Base-by-base conservation (phyloP, 1,284 basidiomycete genomes). In the Meira miltonrushii region DNA sequence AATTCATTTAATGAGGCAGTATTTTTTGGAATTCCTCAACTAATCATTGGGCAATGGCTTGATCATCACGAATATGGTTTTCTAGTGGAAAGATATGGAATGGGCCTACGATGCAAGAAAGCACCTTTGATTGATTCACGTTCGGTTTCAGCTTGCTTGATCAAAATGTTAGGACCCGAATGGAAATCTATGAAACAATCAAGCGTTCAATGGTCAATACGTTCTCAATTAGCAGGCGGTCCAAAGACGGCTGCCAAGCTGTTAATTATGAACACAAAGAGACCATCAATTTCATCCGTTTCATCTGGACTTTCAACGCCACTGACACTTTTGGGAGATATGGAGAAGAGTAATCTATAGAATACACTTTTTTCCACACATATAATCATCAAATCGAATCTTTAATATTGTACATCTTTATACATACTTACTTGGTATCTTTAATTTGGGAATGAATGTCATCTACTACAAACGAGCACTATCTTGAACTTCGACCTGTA, bases 1-100 rank as follows among this genome's bases (percentile, higher is more conserved):
- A 75, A 75, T 60, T 67, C 65, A 15, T 75, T 72, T 67, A 75
- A 75, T 61, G 73, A 75, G 54, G 73, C 73, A 0, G 55, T 75
- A 9, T 64, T 61, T 55, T 66, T 62, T 54, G 73, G 68, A 21
- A 46, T 71, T 13, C 73, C 71, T 11, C 73, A 75, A 57, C 64
- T 75, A 51, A 59, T 71, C 17, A 50, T 75, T 4, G 63, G 63
- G 19, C 71, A 74, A 56, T 75, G 73, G 71, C 62, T 67, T 9
- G 72, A 74, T 46, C 72, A 70, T 13, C 46, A 48, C 23, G 46
- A 48, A 21, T 21, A n/a, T 6, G 41, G 41, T 43, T 21, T n/a
- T 6, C 10, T 43, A 10, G 41, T 21, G 10, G 19, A 15, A 21
- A 43, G 6, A n/a, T 43, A n/a, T 10, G 41, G 41, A 43, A n/a